Conservation (phyloP, 1,284 basidiomycete genomes). For the Schizophyllum amplum region DNA sequence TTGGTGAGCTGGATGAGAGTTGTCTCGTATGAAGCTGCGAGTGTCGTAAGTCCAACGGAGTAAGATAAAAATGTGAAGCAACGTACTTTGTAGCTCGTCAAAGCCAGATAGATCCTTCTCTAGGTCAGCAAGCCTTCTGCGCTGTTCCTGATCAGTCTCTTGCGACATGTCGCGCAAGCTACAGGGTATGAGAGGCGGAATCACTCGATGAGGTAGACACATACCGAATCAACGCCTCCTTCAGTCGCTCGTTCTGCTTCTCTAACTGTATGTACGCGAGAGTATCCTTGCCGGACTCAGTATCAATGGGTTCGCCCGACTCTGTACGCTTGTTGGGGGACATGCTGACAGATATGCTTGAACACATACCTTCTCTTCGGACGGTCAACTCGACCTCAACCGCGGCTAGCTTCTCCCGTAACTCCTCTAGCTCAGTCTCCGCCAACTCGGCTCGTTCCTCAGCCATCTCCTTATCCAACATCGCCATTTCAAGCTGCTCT, state of each 20-base stretch:
- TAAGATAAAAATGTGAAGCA: conserved; percentile 5
- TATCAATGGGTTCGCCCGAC: conserved; percentile 14
- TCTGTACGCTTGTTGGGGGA: neutral
- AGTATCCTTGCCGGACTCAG: conserved; percentile 42
- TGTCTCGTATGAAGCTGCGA: conserved; percentile 71
- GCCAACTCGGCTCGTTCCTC: conserved; percentile 87
- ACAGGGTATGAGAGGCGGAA: conserved; percentile 4
- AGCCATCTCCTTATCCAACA: conserved; percentile 95
- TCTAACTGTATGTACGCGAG: conserved; percentile 88
- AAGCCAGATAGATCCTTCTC: conserved; percentile 76
- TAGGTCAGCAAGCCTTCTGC: conserved; percentile 76
- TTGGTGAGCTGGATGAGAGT: conserved; percentile 74
- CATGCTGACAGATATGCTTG: neutral
- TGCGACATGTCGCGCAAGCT: conserved; percentile 84
- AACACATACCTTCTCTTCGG: conserved; percentile 47
- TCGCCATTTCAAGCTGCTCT: conserved; percentile 91
- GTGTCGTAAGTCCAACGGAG: too few relatives aligned
- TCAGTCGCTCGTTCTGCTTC: conserved; percentile 92
- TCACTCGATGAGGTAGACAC: conserved; percentile 11
- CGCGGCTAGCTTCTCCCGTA: conserved; percentile 74
- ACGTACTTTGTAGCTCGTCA: conserved; percentile 64
- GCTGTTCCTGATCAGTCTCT: conserved; percentile 83
- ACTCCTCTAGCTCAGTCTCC: conserved; percentile 68
- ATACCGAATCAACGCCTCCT: conserved; percentile 85
- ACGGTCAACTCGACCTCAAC: conserved; percentile 81